Base-by-base conservation (phyloP, 2,329 filamentous ascomycete species). In the Xylaria sp. region DNA sequence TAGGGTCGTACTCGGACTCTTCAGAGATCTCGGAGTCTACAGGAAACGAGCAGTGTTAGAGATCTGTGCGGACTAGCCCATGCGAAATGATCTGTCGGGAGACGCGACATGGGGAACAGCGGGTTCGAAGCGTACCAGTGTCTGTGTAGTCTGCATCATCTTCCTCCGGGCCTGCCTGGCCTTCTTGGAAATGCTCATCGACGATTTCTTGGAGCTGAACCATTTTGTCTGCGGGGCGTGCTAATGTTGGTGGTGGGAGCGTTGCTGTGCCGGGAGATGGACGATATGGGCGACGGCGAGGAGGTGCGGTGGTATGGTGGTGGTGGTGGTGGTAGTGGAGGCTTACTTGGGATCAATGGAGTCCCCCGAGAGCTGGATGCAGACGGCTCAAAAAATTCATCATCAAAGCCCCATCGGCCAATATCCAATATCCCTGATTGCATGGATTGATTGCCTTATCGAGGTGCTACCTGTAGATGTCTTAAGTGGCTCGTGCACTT, bases 191-290 rank as follows among this genome's bases (percentile, higher is more conserved):
- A 80, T 96, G 91, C 85, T 97, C 93, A 77, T 98, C 94, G 76
- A 96, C 90, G 75, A 98, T 94, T 84, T 98, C 94, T 76, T 92
- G 91, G 76, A 98, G 91, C 80, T 94, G 92, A 79, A 98, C 94
- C 94, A 98, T 71, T 48, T 31, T 59, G 21, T 44, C 15, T 58
- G 33, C 35, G 11, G 21, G 11, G 10, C 15, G 13, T 33, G 40
- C 41, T 46, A 11, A 13, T 29, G 27, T 5, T 15, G 13, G 21
- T 19, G 31, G 48, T 27, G 31, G 21, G 11, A n/a, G 38, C 29
- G n/a, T 27, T 17, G 15, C 35, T 27, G 25, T 62, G 17, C 9
- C 11, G 23, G 35, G 19, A 17, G n/a, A 29, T 19, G 10, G 33
- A 35, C 11, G 19, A 49, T 21, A n/a, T n/a, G n/a, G 21, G 23